phyloP scores from a whole-genome alignment of 306 rosid genomes.

The Benincasa hispida region DNA sequence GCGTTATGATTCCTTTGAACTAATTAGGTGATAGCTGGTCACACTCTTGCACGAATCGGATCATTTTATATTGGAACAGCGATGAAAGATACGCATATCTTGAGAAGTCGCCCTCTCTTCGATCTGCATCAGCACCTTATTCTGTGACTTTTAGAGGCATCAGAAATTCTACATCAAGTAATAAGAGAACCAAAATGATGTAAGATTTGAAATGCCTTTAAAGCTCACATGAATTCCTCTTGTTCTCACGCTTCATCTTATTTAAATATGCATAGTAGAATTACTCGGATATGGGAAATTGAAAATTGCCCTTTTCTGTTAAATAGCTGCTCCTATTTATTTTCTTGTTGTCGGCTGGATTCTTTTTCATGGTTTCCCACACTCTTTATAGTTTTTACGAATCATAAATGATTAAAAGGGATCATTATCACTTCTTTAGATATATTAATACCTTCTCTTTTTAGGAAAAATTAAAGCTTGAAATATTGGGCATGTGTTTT shows the following conservation, averaged over 20 bases:
- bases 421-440: background rate
- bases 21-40: conserved; percentile 91
- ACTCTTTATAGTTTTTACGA: background rate
- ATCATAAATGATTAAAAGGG: background rate
- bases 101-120: conserved; percentile 68
- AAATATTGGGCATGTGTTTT: background rate
- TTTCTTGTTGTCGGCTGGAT: background rate
- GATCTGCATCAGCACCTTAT: conserved; percentile 62
- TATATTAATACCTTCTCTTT: background rate
- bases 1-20: conserved; percentile 16
- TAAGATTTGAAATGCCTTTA: conserved; percentile 10
- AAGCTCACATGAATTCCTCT: background rate
- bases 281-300: background rate
- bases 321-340: background rate
- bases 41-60: conserved; percentile 75
- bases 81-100: conserved; percentile 57
- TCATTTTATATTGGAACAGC: conserved; percentile 71
- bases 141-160: conserved; percentile 58
- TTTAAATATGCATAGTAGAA: background rate
- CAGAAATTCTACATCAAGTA: conserved; percentile 43
- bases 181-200: conserved; percentile 41
- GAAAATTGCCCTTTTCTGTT: background rate
- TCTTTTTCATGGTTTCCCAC: background rate
- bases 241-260: background rate
- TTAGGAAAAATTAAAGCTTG: background rate